phyloP scores from a whole-genome alignment of 2,329 filamentous ascomycete species.

The Aureobasidium uvarum region DNA sequence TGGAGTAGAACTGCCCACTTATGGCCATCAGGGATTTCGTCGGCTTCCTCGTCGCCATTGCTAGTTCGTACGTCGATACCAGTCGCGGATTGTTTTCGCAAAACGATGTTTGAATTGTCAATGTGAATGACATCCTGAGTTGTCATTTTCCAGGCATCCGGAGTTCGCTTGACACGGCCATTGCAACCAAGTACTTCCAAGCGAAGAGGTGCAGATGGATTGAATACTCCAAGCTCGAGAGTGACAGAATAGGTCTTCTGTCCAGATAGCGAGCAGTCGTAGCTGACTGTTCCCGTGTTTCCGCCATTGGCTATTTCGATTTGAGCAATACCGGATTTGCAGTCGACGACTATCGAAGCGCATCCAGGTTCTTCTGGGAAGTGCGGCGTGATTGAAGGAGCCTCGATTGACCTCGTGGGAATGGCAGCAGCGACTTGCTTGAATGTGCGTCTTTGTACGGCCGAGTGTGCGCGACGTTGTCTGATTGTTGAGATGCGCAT shows the following conservation, averaged over 20 bases:
- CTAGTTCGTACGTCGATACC: neutral
- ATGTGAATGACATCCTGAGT: conserved; percentile 39
- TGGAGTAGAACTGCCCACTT: conserved; percentile 28
- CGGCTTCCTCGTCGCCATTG: neutral
- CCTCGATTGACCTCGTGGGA: too few relatives aligned
- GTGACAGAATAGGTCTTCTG: neutral
- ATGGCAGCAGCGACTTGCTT: neutral
- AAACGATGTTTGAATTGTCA: conserved; percentile 41
- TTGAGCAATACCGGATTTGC: neutral
- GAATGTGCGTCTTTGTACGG: neutral
- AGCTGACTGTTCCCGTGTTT: neutral
- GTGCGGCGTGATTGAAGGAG: neutral
- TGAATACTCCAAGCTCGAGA: neutral
- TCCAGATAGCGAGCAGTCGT: neutral
- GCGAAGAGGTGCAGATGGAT: neutral
- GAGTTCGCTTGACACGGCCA: neutral
- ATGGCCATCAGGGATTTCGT: conserved; percentile 11
- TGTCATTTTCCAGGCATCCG: neutral
- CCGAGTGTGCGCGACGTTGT: neutral
- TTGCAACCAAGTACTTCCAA: neutral
- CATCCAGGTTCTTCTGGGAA: neutral
- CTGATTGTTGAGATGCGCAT: conserved; percentile 18
- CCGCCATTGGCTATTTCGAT: conserved; percentile 32
- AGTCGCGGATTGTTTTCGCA: conserved; percentile 43
- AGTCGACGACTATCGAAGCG: neutral